Conservation (phyloP, 495 filamentous ascomycete genomes). For the Hypoxylon intermedium region DNA sequence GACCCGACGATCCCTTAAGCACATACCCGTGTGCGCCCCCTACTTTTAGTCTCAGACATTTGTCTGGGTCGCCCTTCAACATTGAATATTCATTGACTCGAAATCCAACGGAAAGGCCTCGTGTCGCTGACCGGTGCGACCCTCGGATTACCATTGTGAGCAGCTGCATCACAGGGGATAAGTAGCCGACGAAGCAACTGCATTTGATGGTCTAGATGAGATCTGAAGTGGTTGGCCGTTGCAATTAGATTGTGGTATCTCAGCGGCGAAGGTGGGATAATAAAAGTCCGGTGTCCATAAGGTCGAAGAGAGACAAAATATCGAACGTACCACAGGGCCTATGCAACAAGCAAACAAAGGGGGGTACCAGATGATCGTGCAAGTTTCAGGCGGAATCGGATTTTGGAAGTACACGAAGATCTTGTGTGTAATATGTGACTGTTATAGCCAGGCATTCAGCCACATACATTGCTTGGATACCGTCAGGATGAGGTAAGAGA, state of each 20-base stretch:
- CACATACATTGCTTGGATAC: not conserved
- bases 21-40: conserved; percentile 20
- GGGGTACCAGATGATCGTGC: conserved; percentile 23
- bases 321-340: conserved; percentile 15
- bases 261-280: conserved; percentile 10
- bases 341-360: conserved; percentile 12
- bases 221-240: conserved; percentile 3
- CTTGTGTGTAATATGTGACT: conserved; percentile 1
- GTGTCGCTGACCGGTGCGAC: conserved; percentile 4
- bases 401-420: conserved; percentile 3
- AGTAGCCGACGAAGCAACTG: conserved; percentile 27
- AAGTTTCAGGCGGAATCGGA: conserved; percentile 20
- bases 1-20: conserved; percentile 23
- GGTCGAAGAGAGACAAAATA: conserved; percentile 13
- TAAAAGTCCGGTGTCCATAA: not conserved
- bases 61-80: conserved; percentile 20
- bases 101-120: not conserved
- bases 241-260: conserved; percentile 9
- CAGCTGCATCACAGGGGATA: conserved; percentile 1
- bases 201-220: not conserved
- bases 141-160: not conserved
- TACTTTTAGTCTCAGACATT: conserved; percentile 18
- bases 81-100: not conserved
- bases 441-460: not conserved
- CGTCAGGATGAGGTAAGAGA: conserved; percentile 7